Percentiles rank a stretch among this genome's conserved stretches.
These are phyloP conservation scores for Spizellomyces punctatus DNA, from an alignment of 192 early-diverging fungal species.

Conservation along the genomic window DNA sequence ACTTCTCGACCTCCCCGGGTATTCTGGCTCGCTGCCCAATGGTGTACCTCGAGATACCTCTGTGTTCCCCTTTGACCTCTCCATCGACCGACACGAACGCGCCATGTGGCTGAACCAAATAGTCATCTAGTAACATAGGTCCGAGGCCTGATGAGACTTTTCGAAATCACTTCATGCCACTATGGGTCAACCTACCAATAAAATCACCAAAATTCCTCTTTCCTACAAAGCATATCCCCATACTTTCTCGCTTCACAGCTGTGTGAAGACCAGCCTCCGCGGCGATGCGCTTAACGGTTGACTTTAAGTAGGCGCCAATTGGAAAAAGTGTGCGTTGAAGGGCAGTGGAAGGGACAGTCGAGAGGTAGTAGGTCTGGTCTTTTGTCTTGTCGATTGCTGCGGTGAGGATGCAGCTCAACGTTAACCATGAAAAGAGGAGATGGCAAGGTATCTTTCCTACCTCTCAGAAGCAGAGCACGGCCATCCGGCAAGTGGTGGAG, in stretches of 20 bases:
- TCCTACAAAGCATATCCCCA: slow-evolving; percentile 97
- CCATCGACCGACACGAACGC: slow-evolving; percentile 48
- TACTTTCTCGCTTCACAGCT: slow-evolving; percentile 80
- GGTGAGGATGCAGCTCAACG: neutral
- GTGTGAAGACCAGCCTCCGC: slow-evolving; percentile 52
- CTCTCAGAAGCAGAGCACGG: slow-evolving; percentile 38
- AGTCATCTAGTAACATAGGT: slow-evolving; percentile 46
- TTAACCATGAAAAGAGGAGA: neutral
- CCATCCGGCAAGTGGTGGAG: slow-evolving; percentile 27
- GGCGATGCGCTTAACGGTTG: slow-evolving; percentile 75
- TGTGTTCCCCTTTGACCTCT: slow-evolving; percentile 50
- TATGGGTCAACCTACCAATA: slow-evolving; percentile 49
- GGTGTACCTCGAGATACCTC: slow-evolving; percentile 72
- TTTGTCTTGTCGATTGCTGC: slow-evolving; percentile 70
- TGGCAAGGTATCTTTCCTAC: slow-evolving; percentile 10
- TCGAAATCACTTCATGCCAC: slow-evolving; percentile 10
- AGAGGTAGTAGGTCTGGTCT: slow-evolving; percentile 95
- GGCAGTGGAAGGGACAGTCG: slow-evolving; percentile 55
- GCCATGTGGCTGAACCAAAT: slow-evolving; percentile 48
- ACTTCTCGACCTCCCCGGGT: slow-evolving; percentile 62
- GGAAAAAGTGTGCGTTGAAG: slow-evolving; percentile 75
- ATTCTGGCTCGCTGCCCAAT: slow-evolving; percentile 80
- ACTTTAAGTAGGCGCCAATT: slow-evolving; percentile 73
- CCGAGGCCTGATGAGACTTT: slow-evolving; percentile 29
- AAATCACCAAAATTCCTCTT: slow-evolving; percentile 81